Evolutionary conservation across 305 asterid genomes (phyloP).

Genomic region (Fraxinus latifolia): DNA sequence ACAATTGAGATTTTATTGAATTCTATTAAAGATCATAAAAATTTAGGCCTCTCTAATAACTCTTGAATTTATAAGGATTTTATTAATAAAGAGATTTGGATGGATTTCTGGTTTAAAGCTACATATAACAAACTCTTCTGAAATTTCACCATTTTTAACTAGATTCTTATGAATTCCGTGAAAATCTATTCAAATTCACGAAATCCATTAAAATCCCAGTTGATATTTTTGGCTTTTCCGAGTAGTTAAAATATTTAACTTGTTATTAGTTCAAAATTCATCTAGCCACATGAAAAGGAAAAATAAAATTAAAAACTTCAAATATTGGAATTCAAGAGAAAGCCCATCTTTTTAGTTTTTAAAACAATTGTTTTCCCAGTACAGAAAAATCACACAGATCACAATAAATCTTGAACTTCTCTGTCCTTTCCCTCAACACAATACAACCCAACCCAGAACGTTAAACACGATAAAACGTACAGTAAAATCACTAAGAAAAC

Average conservation of each 20-base stretch:
- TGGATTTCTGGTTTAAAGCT: background rate
- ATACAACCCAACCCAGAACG: background rate
- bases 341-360: background rate
- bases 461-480: background rate
- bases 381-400: background rate
- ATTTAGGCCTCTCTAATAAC: background rate
- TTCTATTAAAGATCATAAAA: background rate
- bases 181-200: background rate
- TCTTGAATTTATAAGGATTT: background rate
- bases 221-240: background rate
- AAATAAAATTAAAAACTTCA: background rate
- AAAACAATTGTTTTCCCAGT: background rate
- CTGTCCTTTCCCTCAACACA: background rate
- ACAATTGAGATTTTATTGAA: background rate
- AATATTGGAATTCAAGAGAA: background rate
- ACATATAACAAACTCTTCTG: background rate
- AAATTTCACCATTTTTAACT: background rate
- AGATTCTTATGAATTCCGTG: background rate
- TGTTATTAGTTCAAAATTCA: background rate
- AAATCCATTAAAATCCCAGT: background rate
- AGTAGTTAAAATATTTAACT: background rate
- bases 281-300: background rate
- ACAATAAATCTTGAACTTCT: background rate
- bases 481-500: background rate
- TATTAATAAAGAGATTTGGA: background rate